Evolutionary conservation across 495 filamentous ascomycete genomes (phyloP).

Genomic region (Aspergillus sclerotiicarbonarius): DNA sequence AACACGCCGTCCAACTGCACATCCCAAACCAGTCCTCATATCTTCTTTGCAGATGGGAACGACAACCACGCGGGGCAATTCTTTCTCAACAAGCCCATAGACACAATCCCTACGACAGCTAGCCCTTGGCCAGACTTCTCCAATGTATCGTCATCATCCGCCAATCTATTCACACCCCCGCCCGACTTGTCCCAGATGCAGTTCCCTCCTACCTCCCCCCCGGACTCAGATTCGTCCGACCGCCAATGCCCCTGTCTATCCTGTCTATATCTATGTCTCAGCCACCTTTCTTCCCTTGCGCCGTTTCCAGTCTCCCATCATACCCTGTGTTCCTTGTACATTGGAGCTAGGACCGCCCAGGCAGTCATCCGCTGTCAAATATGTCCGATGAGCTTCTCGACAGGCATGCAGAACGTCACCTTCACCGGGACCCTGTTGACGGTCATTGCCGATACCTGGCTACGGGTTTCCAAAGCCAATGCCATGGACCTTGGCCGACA

Average conservation of each 20-base stretch:
- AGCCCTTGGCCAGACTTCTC: constrained; percentile 48
- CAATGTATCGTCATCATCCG: constrained; percentile 36
- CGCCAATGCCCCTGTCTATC: constrained; percentile 44
- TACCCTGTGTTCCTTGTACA: constrained; percentile 56
- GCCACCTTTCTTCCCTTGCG: constrained; percentile 41
- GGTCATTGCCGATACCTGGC: constrained; percentile 58
- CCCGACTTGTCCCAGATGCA: constrained; percentile 25
- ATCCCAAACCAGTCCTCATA: constrained; percentile 23
- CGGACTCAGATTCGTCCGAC: constrained; percentile 24
- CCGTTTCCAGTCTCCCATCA: constrained; percentile 43
- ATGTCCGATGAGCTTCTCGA: constrained; percentile 51
- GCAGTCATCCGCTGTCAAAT: constrained; percentile 56
- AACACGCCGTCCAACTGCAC: constrained; percentile 22
- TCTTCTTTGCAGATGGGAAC: constrained; percentile 25
- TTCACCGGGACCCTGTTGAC: constrained; percentile 63
- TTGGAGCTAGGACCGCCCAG: constrained; percentile 54
- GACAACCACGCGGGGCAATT: constrained; percentile 31
- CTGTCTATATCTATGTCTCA: constrained; percentile 46
- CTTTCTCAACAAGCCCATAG: constrained; percentile 24
- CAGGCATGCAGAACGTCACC: constrained; percentile 62
- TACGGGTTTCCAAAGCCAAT: constrained; percentile 37
- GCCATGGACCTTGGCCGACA: constrained; percentile 36
- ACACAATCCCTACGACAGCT: constrained; percentile 29
- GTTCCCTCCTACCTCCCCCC: constrained; percentile 29
- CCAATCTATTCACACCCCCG: constrained; percentile 29